Base-by-base conservation (phyloP, 106 monocot species). In the Narthecium ossifragum region DNA sequence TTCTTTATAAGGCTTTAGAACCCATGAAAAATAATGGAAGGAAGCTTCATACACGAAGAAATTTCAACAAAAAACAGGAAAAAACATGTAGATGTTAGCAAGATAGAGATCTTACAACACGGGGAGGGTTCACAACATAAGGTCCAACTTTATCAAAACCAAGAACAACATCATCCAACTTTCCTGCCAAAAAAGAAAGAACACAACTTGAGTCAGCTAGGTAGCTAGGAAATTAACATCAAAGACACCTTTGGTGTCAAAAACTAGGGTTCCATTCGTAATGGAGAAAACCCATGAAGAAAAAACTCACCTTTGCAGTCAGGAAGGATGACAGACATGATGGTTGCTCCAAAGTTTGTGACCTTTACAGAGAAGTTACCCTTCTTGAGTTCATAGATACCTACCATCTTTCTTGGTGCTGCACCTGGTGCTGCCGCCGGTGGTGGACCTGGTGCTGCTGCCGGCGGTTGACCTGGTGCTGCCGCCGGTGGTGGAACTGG, bases 331-430 rank as follows among this genome's bases (percentile, higher is more conserved):
- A 83, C 79, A 11, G 88, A 88, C 34, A 66, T 34, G 26, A 83
- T 67, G 36, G 70, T 73, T 45, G 83, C 88, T 9, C 88, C 88
- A 75, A 71, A 88, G 47, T 76, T 88, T 41, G 88, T 80, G 69
- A 83, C 54, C 50, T 64, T 88, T 10, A 88, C 43, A 23, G 88
- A 76, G 73, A 83, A 88, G 37, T 83, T 70, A 2, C 75, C 75
- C 66, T 66, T 73, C 53, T 57, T 76, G 28, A 88, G 73, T 59
- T 79, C 79, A 33, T 76, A 71, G 18, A 82, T 60, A 43, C 75
- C 79, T 3, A 83, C 80, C 39, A 43, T 63, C 48, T 58, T 83
- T 57, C 50, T 60, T 23, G 52, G 26, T 2, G 22, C 34, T 7
- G 57, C 69, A 32, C 45, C 43, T n/a, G n/a, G n/a, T n/a, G n/a